A percentile compares a stretch with the other conserved stretches of the same genome.
Conservation (phyloP, 768 basidiomycete genomes). For the Psilocybe azurescens region DNA sequence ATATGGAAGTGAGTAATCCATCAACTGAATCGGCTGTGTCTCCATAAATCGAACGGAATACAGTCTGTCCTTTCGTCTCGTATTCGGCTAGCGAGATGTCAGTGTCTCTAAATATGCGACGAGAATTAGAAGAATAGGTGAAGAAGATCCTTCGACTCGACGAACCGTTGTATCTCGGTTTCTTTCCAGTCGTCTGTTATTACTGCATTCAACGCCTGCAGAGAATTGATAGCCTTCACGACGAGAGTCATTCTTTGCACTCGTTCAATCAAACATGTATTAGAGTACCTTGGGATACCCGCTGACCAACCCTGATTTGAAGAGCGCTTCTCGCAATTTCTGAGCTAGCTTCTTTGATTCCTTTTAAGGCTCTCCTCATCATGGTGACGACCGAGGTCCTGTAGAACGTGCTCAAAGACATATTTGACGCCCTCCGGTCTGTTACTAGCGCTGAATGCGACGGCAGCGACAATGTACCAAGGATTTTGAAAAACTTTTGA, state of each 20-base stretch:
- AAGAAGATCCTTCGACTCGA: not conserved
- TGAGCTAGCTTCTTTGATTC: conserved; percentile 50
- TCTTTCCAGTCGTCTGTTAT: conserved; percentile 60
- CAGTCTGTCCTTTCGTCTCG: conserved; percentile 42
- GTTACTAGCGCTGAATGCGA: conserved; percentile 64
- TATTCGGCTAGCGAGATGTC: conserved; percentile 48
- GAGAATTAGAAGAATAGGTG: not conserved
- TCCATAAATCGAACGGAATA: conserved; percentile 60
- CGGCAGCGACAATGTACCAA: conserved; percentile 65
- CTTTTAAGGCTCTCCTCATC: conserved; percentile 15
- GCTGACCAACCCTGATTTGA: conserved; percentile 62
- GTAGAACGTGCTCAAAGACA: conserved; percentile 55
- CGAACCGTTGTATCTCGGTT: conserved; percentile 49
- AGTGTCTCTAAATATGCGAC: conserved; percentile 38
- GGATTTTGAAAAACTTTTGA: conserved; percentile 39
- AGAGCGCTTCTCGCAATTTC: conserved; percentile 64
- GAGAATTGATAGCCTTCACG: conserved; percentile 60
- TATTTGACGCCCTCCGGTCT: conserved; percentile 59
- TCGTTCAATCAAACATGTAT: not conserved
- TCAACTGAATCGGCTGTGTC: conserved; percentile 56
- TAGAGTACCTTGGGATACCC: conserved; percentile 61
- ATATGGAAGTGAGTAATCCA: conserved; percentile 49
- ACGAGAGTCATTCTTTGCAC: not conserved
- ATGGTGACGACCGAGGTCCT: conserved; percentile 42
- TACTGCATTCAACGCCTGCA: conserved; percentile 52